phyloP scores from a whole-genome alignment of 306 rosid genomes.

The Dicorynia guianensis region DNA sequence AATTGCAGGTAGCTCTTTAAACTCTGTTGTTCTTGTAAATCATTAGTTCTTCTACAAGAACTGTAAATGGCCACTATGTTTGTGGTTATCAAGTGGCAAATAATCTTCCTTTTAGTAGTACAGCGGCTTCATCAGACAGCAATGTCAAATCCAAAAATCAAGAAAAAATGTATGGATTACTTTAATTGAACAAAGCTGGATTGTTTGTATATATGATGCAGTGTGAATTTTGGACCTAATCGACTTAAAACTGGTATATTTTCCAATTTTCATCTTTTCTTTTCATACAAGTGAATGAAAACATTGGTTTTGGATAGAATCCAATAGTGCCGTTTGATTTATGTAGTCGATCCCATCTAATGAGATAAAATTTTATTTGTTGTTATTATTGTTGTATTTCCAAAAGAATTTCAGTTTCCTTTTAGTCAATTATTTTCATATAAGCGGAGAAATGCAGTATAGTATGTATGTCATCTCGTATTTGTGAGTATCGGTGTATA shows the following conservation, averaged over 20 bases:
- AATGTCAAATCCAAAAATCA: neutral
- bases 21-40: slow-evolving; percentile 21
- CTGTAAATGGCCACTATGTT: slow-evolving; percentile 29
- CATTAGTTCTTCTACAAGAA: neutral
- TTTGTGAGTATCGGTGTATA: neutral
- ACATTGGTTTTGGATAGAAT: too few relatives aligned
- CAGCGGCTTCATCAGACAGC: neutral
- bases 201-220: neutral
- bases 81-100: neutral
- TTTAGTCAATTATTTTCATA: neutral
- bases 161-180: neutral
- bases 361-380: too few relatives aligned
- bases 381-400: too few relatives aligned
- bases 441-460: neutral
- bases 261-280: neutral
- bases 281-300: neutral
- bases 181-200: neutral
- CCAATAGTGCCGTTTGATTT: too few relatives aligned
- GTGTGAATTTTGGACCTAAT: neutral
- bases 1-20: slow-evolving; percentile 71
- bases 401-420: neutral
- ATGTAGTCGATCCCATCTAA: too few relatives aligned
- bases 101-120: neutral
- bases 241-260: neutral
- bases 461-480: neutral